Evolutionary conservation across 2,329 filamentous ascomycete genomes (phyloP).

Genomic region (Pyrenochaeta sp.): DNA sequence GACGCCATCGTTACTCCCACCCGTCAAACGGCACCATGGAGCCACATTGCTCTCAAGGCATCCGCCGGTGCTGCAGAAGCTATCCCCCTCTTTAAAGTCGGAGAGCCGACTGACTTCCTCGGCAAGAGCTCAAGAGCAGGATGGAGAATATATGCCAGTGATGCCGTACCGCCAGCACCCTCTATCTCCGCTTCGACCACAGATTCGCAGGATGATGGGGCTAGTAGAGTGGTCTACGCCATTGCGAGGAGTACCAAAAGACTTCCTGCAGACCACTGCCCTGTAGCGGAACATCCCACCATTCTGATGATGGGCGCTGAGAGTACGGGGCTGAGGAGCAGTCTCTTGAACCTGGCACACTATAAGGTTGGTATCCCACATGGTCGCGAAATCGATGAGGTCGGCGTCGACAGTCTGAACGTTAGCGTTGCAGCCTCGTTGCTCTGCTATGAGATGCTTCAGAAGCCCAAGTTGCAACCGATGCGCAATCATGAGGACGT

Average conservation of each 20-base stretch:
- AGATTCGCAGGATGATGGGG: conserved; percentile 29
- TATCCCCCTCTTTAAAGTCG: conserved; percentile 75
- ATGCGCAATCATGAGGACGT: conserved; percentile 19
- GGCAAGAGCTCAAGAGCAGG: conserved; percentile 71
- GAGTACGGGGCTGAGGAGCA: conserved; percentile 36
- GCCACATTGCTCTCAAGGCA: conserved; percentile 82
- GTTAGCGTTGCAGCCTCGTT: conserved; percentile 88
- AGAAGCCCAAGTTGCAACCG: conserved; percentile 36
- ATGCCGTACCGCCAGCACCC: conserved; percentile 29
- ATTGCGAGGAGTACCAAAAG: conserved; percentile 29
- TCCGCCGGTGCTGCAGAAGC: conserved; percentile 88
- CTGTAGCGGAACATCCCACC: conserved; percentile 64
- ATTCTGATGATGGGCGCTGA: conserved; percentile 73
- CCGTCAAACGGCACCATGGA: conserved; percentile 74
- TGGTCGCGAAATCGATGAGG: conserved; percentile 55
- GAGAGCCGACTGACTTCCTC: conserved; percentile 74
- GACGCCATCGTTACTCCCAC: conserved; percentile 82
- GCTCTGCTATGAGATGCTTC: conserved; percentile 74
- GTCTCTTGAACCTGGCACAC: conserved; percentile 66
- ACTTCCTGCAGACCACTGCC: conserved; percentile 32
- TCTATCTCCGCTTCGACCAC: neutral
- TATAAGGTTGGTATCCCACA: conserved; percentile 69
- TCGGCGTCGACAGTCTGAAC: conserved; percentile 86
- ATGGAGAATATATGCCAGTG: conserved; percentile 86
- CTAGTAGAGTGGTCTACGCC: conserved; percentile 34